Evolutionary conservation across 371 early-diverging fungal species (phyloP).

Genomic region (Lichtheimia hyalospora): DNA sequence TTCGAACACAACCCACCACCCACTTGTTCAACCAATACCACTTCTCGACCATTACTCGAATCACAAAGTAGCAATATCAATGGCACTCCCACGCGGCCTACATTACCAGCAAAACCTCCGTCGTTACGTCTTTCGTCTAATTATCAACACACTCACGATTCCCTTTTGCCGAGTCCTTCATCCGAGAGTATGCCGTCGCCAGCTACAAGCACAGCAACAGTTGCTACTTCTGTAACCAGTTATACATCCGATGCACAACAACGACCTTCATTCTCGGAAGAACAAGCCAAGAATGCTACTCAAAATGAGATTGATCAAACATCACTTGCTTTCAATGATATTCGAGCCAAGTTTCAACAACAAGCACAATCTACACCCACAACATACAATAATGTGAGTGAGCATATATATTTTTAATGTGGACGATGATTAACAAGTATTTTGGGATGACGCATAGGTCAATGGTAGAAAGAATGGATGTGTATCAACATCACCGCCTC

Average conservation of each 20-base stretch:
- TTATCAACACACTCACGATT: neutral
- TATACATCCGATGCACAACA: constrained; percentile 8
- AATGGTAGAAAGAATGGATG: too few relatives aligned
- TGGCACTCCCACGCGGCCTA: constrained; percentile 18
- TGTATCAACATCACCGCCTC: neutral
- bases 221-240: constrained; percentile 15
- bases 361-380: neutral
- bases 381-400: neutral
- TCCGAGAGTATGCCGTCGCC: constrained; percentile 16
- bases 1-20: constrained; percentile 25
- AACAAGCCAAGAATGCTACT: constrained; percentile 12
- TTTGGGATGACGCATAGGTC: neutral
- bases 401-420: neutral
- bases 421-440: neutral
- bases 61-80: neutral
- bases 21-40: constrained; percentile 2
- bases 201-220: constrained; percentile 6
- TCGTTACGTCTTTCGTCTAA: constrained; percentile 24
- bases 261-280: constrained; percentile 1
- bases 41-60: neutral
- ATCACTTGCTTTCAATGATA: constrained; percentile 38
- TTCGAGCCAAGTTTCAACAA: constrained; percentile 45
- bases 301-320: constrained; percentile 21
- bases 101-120: constrained; percentile 42
- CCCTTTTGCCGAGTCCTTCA: constrained; percentile 11